Percentiles rank a stretch among this genome's conserved stretches.
phyloP scores from a whole-genome alignment of 345 rosid species.

The Euphorbia peplus region DNA sequence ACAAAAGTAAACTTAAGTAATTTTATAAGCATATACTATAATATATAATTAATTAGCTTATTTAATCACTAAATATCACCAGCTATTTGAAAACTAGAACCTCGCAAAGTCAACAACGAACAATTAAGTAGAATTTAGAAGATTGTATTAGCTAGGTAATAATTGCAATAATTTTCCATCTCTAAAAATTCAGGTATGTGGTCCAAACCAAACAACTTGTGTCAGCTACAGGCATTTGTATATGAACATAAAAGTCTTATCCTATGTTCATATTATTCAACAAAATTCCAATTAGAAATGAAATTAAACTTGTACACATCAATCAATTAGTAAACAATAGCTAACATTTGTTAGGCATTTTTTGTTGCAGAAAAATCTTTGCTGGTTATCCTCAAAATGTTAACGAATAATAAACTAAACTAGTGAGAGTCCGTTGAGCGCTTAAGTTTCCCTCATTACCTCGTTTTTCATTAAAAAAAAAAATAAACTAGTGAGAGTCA shows the following conservation, averaged over 20 bases:
- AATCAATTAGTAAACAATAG: background rate
- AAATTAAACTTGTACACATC: slow-evolving; percentile 4
- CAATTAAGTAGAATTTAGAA: too few relatives aligned
- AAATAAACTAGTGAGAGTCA: too few relatives aligned
- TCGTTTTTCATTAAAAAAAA: too few relatives aligned
- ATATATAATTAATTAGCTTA: background rate
- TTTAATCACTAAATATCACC: background rate
- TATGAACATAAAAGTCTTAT: background rate
- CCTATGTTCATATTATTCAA: background rate
- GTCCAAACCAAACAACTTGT: too few relatives aligned
- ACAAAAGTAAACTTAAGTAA: too few relatives aligned
- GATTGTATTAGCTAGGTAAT: background rate
- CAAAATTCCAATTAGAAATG: background rate
- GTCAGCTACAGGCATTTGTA: background rate
- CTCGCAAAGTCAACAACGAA: background rate
- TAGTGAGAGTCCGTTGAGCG: too few relatives aligned
- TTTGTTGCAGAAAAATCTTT: background rate
- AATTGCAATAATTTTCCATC: background rate
- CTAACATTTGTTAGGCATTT: background rate
- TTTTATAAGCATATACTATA: background rate
- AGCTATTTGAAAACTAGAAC: background rate
- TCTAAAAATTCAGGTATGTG: background rate
- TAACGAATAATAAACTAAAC: too few relatives aligned
- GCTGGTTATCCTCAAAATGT: too few relatives aligned
- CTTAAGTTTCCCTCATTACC: too few relatives aligned